Evolutionary conservation across 148 eudicot species (phyloP), one percentile per base, ranked within the genome.

Genomic region (Polygonum maritimum): DNA sequence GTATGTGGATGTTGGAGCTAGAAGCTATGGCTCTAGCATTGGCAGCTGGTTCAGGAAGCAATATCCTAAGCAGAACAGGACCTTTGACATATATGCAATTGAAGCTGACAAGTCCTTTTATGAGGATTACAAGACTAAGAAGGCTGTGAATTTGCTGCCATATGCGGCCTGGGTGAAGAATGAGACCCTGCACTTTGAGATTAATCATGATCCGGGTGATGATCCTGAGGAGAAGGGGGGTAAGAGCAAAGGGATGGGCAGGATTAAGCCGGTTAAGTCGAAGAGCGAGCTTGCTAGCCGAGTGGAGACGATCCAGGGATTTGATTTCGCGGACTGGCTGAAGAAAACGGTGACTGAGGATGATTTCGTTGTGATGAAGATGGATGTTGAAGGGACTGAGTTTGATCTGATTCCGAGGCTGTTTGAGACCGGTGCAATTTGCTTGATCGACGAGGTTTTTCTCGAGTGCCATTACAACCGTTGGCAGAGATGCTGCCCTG

Each of bases 361-460:
- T 58, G 97, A 95, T 77, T 92, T 83, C 76, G 97, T 95, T 67
- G 98, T 95, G 81, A 88, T 95, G 94, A 95, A 95, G 81, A 95
- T 95, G 98, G 98, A 90, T 81, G 96, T 95, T 21, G 97, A 92
- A 85, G 98, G 96, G 69, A 90, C 96, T 0, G 98, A 92, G 79
- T 95, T 95, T 73, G 89, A 92, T 77, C 83, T 95, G 81, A 89
- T 95, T 16, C 97, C 98, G 0, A 88, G 89, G 85, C 79, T 95
- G 84, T 76, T 92, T 81, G 85, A 95, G 58, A 92, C 98, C 0
- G 97, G 98, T 7, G 98, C 98, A 0, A 95, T 95, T 75, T 95
- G 98, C 75, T 86, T 92, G 88, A 89, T 94, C 3, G 97, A 94
- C 74, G 98, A 94, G 84, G 85, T 94, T 35, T 92, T 94, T 75